Conservation (phyloP, 176 grass and related monocot species). For the Oryza coarctata region DNA sequence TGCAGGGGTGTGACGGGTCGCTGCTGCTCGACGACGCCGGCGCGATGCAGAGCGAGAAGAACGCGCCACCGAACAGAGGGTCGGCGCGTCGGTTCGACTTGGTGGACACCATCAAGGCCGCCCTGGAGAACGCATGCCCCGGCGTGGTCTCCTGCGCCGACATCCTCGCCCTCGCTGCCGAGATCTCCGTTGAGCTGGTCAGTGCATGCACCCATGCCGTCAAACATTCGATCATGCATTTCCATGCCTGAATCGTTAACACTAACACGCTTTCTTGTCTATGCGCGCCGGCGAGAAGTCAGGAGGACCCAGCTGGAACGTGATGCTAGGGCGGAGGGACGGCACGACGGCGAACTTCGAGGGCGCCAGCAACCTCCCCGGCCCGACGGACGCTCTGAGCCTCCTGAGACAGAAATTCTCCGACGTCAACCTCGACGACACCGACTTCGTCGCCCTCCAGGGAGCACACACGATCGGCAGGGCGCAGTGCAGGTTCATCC, state of each 20-base stretch:
- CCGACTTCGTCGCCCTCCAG: slow-evolving; percentile 67
- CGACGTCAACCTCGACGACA: slow-evolving; percentile 49
- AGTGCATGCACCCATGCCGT: not conserved
- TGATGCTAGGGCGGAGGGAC: slow-evolving; percentile 54
- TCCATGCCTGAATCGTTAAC: not conserved
- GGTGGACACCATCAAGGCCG: slow-evolving; percentile 65
- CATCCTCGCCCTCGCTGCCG: slow-evolving; percentile 76
- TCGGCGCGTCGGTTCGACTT: slow-evolving; percentile 61
- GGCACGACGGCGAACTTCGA: slow-evolving; percentile 46
- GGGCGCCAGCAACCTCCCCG: slow-evolving; percentile 45
- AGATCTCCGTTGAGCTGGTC: slow-evolving; percentile 73
- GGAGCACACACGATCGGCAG: slow-evolving; percentile 86
- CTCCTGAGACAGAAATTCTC: slow-evolving; percentile 57
- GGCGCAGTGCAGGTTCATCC: slow-evolving; percentile 51
- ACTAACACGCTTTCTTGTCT: not conserved
- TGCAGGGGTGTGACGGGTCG: slow-evolving; percentile 81
- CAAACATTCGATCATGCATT: not conserved
- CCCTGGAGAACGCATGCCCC: slow-evolving; percentile 61
- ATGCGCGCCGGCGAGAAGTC: slow-evolving; percentile 33
- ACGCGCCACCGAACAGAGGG: slow-evolving; percentile 34
- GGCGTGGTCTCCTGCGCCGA: slow-evolving; percentile 87
- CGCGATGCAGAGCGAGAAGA: slow-evolving; percentile 63
- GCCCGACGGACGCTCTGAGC: slow-evolving; percentile 32
- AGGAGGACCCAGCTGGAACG: slow-evolving; percentile 65
- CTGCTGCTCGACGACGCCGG: slow-evolving; percentile 59